Evolutionary conservation across 148 eudicot species (phyloP), one percentile per base, ranked within the genome.

Genomic region (Beta vulgaris): DNA sequence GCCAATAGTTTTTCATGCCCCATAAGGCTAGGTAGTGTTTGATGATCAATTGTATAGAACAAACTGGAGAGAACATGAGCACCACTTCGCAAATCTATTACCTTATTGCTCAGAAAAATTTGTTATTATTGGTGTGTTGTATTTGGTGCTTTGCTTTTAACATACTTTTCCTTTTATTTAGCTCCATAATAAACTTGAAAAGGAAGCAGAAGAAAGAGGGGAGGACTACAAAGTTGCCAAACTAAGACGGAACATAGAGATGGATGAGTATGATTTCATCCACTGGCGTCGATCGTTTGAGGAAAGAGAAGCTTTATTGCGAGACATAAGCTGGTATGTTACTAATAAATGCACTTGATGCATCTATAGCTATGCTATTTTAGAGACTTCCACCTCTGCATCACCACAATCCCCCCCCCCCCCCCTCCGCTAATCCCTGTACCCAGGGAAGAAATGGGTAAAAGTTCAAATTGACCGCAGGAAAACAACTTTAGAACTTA

Each of bases 221-320:
- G 98, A 90, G 80, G 77, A 82, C 14, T 89, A 85, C 80, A 89
- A 83, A 80, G 59, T 89, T 68, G 23, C 55, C 72, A 88, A 88
- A 80, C 74, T 92, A 71, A 87, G 89, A 84, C 83, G 99, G 74
- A 89, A 91, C 54, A 77, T 72, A 66, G 99, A 95, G 78, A 95
- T 95, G 99, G 97, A 95, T 72, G 97, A 95, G 79, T 95, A 95
- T 73, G 99, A 95, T 77, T 76, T 90, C 15, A 83, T 92, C 77
- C 99, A 95, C 73, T 95, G 99, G 99, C 89, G 90, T 51, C 83
- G 99, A 58, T 95, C 99, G n/a, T 76, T 91, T 28, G 99, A 95
- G 81, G 99, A 95, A 84, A 82, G 99, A 91, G 98, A 95, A 81
- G 93, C 99, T 79, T 84, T 95, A 51, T 71, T 95, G 61, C 86